Evolutionary conservation across 306 rosid species (phyloP).

Genomic region (Cucumis cinereus): DNA sequence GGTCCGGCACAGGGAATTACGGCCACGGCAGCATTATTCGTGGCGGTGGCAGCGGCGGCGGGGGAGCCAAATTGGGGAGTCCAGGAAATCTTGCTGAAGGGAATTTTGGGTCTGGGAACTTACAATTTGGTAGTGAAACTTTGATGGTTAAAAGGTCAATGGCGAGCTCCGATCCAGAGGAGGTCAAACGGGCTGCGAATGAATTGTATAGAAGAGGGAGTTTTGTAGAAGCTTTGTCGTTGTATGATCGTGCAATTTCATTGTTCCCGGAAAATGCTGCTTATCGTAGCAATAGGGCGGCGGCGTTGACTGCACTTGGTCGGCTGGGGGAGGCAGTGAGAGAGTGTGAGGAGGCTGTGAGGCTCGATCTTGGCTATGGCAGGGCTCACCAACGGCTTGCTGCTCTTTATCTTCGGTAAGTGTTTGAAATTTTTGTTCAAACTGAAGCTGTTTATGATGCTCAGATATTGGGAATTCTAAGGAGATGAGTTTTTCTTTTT

Average conservation of each 20-base stretch:
- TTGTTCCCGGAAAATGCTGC: constrained; percentile 62
- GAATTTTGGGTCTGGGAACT: constrained; percentile 10
- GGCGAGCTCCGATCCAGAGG: constrained; percentile 59
- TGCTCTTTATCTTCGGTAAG: constrained; percentile 67
- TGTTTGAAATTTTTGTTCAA: constrained; percentile 2
- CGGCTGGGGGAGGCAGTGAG: constrained; percentile 59
- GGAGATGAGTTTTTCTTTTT: not conserved
- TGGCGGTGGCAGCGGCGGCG: constrained; percentile 34
- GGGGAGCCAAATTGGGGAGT: constrained; percentile 21
- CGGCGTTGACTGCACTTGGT: constrained; percentile 75
- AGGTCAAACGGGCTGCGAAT: constrained; percentile 52
- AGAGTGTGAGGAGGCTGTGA: constrained; percentile 83
- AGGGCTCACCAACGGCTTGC: constrained; percentile 85
- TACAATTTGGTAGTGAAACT: constrained; percentile 16
- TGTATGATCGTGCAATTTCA: constrained; percentile 72
- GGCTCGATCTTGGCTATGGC: constrained; percentile 52
- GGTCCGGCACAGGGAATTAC: constrained; percentile 62
- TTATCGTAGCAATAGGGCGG: constrained; percentile 66
- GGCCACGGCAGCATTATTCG: constrained; percentile 88
- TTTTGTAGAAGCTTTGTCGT: constrained; percentile 59
- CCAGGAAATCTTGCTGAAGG: constrained; percentile 12
- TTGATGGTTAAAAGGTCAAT: constrained; percentile 22
- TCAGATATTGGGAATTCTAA: not conserved
- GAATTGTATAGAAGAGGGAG: constrained; percentile 48
- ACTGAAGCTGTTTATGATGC: not conserved